Percentiles rank a stretch among this genome's conserved stretches.
phyloP scores from a whole-genome alignment of 306 rosid species.

The Coriaria nepalensis region DNA sequence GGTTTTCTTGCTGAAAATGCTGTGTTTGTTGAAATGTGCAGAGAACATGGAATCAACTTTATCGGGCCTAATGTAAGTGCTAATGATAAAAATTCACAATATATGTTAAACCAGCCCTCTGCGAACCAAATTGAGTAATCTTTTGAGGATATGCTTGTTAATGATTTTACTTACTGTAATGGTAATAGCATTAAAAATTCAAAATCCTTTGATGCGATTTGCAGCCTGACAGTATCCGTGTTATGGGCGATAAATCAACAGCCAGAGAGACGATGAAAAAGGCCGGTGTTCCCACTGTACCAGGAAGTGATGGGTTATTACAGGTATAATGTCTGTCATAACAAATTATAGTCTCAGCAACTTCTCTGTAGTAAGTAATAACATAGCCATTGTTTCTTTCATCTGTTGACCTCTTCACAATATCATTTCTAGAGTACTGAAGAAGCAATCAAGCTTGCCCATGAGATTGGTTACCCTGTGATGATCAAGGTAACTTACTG shows the following conservation, averaged over 20 bases:
- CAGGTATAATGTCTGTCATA: slow-evolving; percentile 41
- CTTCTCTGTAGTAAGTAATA: neutral
- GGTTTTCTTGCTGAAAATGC: slow-evolving; percentile 99
- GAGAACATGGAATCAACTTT: slow-evolving; percentile 80
- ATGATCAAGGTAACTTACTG: slow-evolving; percentile 71
- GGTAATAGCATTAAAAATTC: neutral
- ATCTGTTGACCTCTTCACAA: slow-evolving; percentile 8
- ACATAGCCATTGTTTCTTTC: slow-evolving; percentile 8
- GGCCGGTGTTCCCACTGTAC: slow-evolving; percentile 75
- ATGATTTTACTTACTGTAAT: no score
- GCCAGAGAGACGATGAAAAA: slow-evolving; percentile 91
- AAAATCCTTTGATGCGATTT: slow-evolving; percentile 13
- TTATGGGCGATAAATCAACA: slow-evolving; percentile 96
- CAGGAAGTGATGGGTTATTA: slow-evolving; percentile 70
- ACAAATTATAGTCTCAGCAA: slow-evolving; percentile 13
- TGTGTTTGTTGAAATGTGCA: slow-evolving; percentile 86
- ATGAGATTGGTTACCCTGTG: slow-evolving; percentile 92
- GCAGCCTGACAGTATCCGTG: slow-evolving; percentile 87
- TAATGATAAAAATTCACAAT: neutral
- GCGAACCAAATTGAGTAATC: no score
- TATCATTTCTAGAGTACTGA: slow-evolving; percentile 59
- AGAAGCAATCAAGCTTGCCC: slow-evolving; percentile 73
- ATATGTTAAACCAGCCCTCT: no score
- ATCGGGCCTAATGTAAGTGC: slow-evolving; percentile 85
- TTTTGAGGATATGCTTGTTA: no score